phyloP scores from a whole-genome alignment of 2,329 filamentous ascomycete genomes.

The Helminthosporium solani region DNA sequence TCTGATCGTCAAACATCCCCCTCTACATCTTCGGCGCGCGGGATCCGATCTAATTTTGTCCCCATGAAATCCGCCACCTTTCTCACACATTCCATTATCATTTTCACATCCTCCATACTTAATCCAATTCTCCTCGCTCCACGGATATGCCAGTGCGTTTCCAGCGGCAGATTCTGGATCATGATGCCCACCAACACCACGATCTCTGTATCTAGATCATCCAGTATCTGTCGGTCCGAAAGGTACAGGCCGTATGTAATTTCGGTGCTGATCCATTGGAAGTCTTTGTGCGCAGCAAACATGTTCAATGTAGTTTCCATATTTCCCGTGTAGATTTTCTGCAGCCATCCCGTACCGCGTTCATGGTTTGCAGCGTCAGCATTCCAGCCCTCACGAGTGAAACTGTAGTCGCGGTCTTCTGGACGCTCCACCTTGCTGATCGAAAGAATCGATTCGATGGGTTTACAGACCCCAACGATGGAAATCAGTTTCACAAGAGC shows the following conservation, averaged over 20 bases:
- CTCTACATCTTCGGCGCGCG: constrained; percentile 20
- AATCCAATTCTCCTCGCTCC: constrained; percentile 51
- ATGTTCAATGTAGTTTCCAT: constrained; percentile 20
- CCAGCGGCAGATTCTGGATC: constrained; percentile 54
- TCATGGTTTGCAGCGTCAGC: constrained; percentile 55
- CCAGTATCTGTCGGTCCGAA: constrained; percentile 54
- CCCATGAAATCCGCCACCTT: constrained; percentile 17
- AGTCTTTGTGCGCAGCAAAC: constrained; percentile 20
- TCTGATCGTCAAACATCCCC: constrained; percentile 6
- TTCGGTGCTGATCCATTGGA: constrained; percentile 18
- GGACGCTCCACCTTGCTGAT: constrained; percentile 53
- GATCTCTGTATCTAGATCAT: constrained; percentile 56
- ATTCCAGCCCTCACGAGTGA: constrained; percentile 54
- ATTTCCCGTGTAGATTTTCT: constrained; percentile 57
- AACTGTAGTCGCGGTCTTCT: constrained; percentile 58
- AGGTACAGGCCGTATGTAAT: constrained; percentile 59
- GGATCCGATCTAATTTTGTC: constrained; percentile 13
- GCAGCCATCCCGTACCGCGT: constrained; percentile 56
- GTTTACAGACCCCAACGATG: constrained; percentile 62
- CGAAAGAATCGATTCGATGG: constrained; percentile 57
- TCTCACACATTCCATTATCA: constrained; percentile 35
- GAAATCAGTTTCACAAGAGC: constrained; percentile 57
- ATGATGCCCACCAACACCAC: constrained; percentile 56
- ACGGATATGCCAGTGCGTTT: constrained; percentile 57
- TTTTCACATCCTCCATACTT: constrained; percentile 44